A percentile compares a stretch with the other conserved stretches of the same genome.
Conservation (phyloP, 805 yeast genomes). For the Pichia thaimueangensis region DNA sequence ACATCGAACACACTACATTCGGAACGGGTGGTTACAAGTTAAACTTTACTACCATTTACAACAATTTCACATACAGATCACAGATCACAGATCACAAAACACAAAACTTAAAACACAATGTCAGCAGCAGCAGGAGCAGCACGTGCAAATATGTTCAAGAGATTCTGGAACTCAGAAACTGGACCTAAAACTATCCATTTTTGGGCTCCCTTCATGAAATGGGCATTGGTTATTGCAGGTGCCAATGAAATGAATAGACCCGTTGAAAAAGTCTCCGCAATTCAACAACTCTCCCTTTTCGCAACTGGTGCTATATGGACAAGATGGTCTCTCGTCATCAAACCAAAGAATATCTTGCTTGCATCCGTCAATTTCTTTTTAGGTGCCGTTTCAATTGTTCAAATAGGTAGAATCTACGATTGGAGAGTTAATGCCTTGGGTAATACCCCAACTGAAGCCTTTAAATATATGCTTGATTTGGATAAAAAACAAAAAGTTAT, state of each 20-base stretch:
- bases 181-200: slow-evolving; percentile 98
- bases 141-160: slow-evolving; percentile 37
- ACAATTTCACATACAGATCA: too few species aligned
- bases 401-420: slow-evolving; percentile 61
- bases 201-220: slow-evolving; percentile 76
- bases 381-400: slow-evolving; percentile 84
- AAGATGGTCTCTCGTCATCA: slow-evolving; percentile 93
- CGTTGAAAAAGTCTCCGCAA: slow-evolving; percentile 83
- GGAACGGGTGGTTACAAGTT: too few species aligned
- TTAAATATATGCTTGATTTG: slow-evolving; percentile 55
- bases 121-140: slow-evolving; percentile 5
- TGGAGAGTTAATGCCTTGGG: slow-evolving; percentile 58
- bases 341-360: slow-evolving; percentile 76
- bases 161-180: slow-evolving; percentile 77
- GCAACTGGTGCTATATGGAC: slow-evolving; percentile 97
- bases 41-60: too few species aligned
- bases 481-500: not conserved
- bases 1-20: too few species aligned
- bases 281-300: slow-evolving; percentile 78
- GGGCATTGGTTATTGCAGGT: slow-evolving; percentile 93
- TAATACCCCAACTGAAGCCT: slow-evolving; percentile 50
- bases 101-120: not conserved
- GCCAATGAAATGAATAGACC: slow-evolving; percentile 82
- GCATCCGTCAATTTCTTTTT: slow-evolving; percentile 94
- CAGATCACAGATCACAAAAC: too few species aligned